phyloP scores from a whole-genome alignment of 768 basidiomycete genomes.

The Sporobolomyces pararoseus region DNA sequence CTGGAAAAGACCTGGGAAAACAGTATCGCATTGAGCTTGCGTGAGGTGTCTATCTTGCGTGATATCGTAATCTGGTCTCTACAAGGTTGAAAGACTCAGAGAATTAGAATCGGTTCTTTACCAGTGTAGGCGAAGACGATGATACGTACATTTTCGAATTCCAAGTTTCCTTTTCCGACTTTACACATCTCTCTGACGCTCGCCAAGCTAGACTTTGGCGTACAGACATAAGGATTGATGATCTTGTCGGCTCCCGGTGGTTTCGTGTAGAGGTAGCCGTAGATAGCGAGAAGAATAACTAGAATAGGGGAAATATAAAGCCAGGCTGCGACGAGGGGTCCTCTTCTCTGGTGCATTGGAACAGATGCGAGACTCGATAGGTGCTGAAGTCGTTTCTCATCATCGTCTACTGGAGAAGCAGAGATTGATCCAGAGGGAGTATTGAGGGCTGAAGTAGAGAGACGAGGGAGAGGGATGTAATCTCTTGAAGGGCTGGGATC shows the following conservation, averaged over 20 bases:
- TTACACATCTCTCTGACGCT: constrained; percentile 11
- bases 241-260: neutral
- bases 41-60: constrained; percentile 25
- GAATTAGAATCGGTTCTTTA: too few relatives aligned
- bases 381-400: constrained; percentile 17
- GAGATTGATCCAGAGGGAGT: neutral
- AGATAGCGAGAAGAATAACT: constrained; percentile 9
- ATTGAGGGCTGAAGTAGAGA: constrained; percentile 2
- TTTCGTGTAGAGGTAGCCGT: neutral
- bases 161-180: neutral
- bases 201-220: constrained; percentile 1
- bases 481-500: neutral
- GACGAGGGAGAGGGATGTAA: constrained; percentile 12
- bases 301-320: constrained; percentile 23
- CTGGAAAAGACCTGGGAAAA: constrained; percentile 35
- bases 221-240: constrained; percentile 24
- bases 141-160: neutral
- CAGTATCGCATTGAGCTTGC: constrained; percentile 25
- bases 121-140: too few relatives aligned
- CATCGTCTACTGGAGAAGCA: constrained; percentile 5
- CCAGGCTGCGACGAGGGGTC: constrained; percentile 9
- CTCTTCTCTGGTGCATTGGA: neutral
- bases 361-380: neutral
- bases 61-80: constrained; percentile 12
- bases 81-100: too few relatives aligned